phyloP scores from a whole-genome alignment of 345 rosid genomes.

The Acer saccharum region DNA sequence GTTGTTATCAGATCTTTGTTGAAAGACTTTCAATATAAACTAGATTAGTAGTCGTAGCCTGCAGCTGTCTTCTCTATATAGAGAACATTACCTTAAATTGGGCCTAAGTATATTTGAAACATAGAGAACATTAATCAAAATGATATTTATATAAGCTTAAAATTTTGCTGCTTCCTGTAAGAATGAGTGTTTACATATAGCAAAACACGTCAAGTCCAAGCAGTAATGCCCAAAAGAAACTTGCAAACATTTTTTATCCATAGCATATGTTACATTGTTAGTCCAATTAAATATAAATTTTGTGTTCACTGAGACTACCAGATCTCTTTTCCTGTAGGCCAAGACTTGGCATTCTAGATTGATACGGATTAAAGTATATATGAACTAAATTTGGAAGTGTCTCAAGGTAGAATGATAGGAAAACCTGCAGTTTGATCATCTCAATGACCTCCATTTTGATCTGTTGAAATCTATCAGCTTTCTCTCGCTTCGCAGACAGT shows the following conservation, averaged over 20 bases:
- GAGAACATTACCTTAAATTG: background rate
- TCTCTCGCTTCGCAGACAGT: constrained; percentile 38
- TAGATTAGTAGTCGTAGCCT: background rate
- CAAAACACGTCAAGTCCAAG: background rate
- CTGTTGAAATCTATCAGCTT: constrained; percentile 41
- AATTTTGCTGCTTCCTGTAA: background rate
- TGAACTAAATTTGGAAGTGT: background rate
- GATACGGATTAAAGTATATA: background rate
- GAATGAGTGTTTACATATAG: background rate
- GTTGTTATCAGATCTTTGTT: background rate
- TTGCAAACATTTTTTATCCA: background rate
- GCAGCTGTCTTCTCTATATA: constrained; percentile 1
- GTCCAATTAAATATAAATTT: background rate
- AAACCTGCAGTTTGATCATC: constrained; percentile 39
- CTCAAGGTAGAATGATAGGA: constrained; percentile 15
- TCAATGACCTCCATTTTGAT: constrained; percentile 35
- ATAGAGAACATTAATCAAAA: background rate
- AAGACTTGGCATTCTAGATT: background rate
- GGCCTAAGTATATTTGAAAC: background rate
- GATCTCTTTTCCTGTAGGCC: background rate
- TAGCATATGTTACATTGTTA: background rate
- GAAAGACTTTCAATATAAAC: constrained; percentile 2
- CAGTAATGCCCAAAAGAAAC: background rate
- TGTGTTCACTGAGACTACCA: background rate
- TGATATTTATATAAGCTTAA: background rate